phyloP scores from a whole-genome alignment of 306 rosid genomes.

The Lathyrus oleraceus region DNA sequence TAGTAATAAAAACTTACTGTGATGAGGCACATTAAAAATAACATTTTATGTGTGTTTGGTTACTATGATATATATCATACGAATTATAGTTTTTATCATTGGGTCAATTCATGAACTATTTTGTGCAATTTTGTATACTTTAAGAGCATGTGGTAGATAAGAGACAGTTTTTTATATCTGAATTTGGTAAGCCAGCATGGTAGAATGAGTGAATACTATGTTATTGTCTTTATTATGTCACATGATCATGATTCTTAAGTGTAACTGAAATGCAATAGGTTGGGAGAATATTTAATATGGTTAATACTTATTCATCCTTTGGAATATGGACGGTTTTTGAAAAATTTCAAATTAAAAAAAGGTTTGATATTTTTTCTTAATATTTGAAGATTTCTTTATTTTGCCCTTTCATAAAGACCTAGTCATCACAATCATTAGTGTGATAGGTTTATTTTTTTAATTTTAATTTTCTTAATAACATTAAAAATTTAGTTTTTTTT shows the following conservation, averaged over 20 bases:
- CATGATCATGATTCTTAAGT: not conserved
- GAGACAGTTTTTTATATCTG: not conserved
- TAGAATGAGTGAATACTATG: not conserved
- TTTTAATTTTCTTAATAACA: too few species aligned
- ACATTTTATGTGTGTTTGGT: conserved; percentile 36
- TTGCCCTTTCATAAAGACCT: too few species aligned
- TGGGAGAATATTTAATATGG: too few species aligned
- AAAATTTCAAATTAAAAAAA: too few species aligned
- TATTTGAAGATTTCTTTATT: too few species aligned
- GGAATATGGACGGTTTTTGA: too few species aligned
- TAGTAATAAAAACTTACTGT: conserved; percentile 43
- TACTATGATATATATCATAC: conserved; percentile 29
- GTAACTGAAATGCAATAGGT: too few species aligned
- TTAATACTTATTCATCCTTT: too few species aligned
- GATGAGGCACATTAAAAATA: not conserved
- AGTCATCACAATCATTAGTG: too few species aligned
- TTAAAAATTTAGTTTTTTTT: too few species aligned
- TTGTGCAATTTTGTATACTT: not conserved
- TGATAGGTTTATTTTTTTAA: too few species aligned
- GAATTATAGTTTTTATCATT: conserved; percentile 28
- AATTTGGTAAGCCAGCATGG: not conserved
- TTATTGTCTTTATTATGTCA: not conserved
- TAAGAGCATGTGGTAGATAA: not conserved
- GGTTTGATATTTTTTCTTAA: too few species aligned
- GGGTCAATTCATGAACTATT: conserved; percentile 22